Evolutionary conservation across 352 stramenopile genomes (phyloP).

Genomic region (Pythium vanterpoolii): DNA sequence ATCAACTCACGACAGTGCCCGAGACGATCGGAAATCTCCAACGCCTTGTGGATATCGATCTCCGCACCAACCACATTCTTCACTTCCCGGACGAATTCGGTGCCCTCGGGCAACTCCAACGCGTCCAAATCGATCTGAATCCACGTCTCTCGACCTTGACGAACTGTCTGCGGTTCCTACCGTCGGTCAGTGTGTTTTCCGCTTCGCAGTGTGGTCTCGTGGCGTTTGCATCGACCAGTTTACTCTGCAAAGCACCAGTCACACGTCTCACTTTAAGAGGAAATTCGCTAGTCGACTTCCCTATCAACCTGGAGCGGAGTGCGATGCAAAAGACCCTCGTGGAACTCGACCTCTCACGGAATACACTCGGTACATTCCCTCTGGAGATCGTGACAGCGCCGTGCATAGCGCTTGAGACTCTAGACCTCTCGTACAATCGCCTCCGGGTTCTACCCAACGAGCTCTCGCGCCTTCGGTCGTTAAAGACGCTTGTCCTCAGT

Average conservation of each 20-base stretch:
- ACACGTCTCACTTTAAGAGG: constrained; percentile 30
- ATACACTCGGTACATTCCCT: constrained; percentile 37
- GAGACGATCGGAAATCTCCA: constrained; percentile 38
- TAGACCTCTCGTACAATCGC: constrained; percentile 54
- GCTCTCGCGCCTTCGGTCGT: constrained; percentile 30
- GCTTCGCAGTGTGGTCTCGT: constrained; percentile 39
- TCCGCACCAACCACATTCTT: constrained; percentile 43
- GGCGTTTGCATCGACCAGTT: constrained; percentile 39
- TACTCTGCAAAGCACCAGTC: constrained; percentile 45
- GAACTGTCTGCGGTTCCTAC: constrained; percentile 33
- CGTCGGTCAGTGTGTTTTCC: constrained; percentile 30
- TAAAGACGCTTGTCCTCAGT: constrained; percentile 41
- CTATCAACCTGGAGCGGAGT: constrained; percentile 30
- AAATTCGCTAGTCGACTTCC: constrained; percentile 46
- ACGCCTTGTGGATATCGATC: constrained; percentile 33
- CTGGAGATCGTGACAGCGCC: constrained; percentile 30
- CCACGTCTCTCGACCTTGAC: constrained; percentile 32
- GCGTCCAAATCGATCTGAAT: constrained; percentile 44
- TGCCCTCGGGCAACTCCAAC: constrained; percentile 4
- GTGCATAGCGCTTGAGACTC: constrained; percentile 31
- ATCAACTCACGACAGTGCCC: constrained; percentile 38
- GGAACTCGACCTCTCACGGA: constrained; percentile 35
- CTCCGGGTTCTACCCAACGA: constrained; percentile 35
- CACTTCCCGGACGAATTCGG: constrained; percentile 41
- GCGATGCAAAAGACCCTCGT: constrained; percentile 48